Evolutionary conservation across 192 early-diverging fungal species (phyloP).

Genomic region (Radiomyces spectabilis): DNA sequence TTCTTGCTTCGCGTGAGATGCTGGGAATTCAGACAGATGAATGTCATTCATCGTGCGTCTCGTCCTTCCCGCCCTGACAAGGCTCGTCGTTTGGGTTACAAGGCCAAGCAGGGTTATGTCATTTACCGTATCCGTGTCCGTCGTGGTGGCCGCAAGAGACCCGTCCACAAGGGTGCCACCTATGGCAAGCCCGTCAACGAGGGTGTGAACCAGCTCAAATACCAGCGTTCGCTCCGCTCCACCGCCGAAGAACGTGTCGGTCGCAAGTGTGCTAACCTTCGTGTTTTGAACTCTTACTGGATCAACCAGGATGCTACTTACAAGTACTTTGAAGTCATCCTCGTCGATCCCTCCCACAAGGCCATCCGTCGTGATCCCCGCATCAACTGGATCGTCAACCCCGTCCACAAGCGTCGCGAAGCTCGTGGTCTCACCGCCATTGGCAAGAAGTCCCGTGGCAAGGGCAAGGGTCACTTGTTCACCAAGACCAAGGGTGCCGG

Average conservation of each 20-base stretch:
- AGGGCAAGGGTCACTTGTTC: constrained; percentile 93
- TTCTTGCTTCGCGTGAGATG: constrained; percentile 94
- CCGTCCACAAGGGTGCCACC: constrained; percentile 92
- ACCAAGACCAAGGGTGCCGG: constrained; percentile 95
- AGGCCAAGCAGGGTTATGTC: constrained; percentile 98
- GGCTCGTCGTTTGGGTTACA: constrained; percentile 96
- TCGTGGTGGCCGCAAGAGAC: constrained; percentile 95
- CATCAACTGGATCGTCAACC: constrained; percentile 98
- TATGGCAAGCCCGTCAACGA: constrained; percentile 97
- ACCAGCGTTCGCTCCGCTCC: constrained; percentile 85
- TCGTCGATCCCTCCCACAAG: constrained; percentile 95
- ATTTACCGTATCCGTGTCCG: constrained; percentile 98
- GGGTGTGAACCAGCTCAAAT: constrained; percentile 98
- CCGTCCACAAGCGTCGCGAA: constrained; percentile 97
- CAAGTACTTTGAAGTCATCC: constrained; percentile 99
- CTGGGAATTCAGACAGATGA: constrained; percentile 98
- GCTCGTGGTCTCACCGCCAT: constrained; percentile 92
- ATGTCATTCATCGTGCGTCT: constrained; percentile 96
- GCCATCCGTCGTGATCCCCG: constrained; percentile 95
- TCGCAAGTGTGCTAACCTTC: constrained; percentile 91
- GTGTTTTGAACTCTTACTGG: constrained; percentile 99
- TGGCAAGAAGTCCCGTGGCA: constrained; percentile 95
- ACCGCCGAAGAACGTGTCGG: constrained; percentile 97
- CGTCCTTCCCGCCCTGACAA: constrained; percentile 97
- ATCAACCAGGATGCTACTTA: constrained; percentile 97